A percentile compares a stretch with the other conserved stretches of the same genome.
phyloP scores from a whole-genome alignment of 257 asterid genomes.

The Handroanthus guayacan region DNA sequence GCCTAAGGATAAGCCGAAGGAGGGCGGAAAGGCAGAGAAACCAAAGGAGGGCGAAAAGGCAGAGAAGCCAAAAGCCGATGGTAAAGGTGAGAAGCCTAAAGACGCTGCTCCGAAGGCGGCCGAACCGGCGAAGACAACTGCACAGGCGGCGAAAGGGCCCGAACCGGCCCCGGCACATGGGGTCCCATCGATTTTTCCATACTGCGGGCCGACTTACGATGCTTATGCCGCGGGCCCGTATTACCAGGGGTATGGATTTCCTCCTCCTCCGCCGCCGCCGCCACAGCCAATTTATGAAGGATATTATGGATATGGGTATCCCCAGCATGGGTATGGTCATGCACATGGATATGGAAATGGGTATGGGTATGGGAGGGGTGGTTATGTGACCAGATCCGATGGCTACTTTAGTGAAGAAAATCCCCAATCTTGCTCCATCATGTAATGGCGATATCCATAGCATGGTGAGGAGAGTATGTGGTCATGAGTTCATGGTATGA shows the following conservation, averaged over 20 bases:
- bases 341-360: constrained; percentile 29
- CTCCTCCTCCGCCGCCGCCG: constrained; percentile 48
- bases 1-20: constrained; percentile 45
- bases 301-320: constrained; percentile 37
- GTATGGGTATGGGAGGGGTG: constrained; percentile 30
- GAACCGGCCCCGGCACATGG: constrained; percentile 46
- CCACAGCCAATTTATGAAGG: constrained; percentile 52
- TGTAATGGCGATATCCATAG: constrained; percentile 41
- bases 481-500: constrained; percentile 1
- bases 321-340: constrained; percentile 24
- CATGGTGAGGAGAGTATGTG: background rate
- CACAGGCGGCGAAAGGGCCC: constrained; percentile 37
- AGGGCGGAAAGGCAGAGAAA: constrained; percentile 28
- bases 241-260: constrained; percentile 52
- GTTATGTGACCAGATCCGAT: constrained; percentile 44
- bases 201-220: constrained; percentile 49
- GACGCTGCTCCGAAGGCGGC: constrained; percentile 48
- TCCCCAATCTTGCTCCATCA: constrained; percentile 57
- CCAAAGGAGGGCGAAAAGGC: constrained; percentile 50
- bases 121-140: constrained; percentile 39
- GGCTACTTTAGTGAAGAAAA: constrained; percentile 61
- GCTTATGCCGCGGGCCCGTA: constrained; percentile 58
- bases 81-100: constrained; percentile 20
- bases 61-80: constrained; percentile 46
- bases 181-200: constrained; percentile 49